phyloP scores from a whole-genome alignment of 768 basidiomycete species.

The Paxillus involutus region DNA sequence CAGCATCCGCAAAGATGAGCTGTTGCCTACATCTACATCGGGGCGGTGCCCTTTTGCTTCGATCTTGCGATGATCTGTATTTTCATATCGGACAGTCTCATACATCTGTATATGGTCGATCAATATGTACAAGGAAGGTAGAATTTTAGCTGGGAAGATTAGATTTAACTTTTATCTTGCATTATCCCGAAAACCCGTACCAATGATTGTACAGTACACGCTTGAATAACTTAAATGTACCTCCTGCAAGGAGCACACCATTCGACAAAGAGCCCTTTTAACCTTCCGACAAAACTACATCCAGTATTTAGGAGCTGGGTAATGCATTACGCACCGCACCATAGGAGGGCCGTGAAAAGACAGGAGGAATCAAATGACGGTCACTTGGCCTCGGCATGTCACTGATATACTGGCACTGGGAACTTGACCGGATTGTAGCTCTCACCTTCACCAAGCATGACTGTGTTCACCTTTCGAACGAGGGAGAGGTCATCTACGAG shows the following conservation, averaged over 20 bases:
- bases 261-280: conserved; percentile 30
- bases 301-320: background rate
- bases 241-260: conserved; percentile 1
- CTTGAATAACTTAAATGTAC: background rate
- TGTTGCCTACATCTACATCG: background rate
- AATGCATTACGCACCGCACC: conserved; percentile 28
- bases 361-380: no score
- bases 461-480: no score
- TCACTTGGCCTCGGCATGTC: no score
- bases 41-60: conserved; percentile 1
- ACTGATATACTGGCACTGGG: no score
- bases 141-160: background rate
- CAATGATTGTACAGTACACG: conserved; percentile 1
- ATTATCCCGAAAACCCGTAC: no score
- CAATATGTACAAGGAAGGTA: background rate
- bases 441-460: no score
- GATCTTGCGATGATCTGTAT: conserved; percentile 8
- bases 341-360: no score
- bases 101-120: conserved; percentile 10
- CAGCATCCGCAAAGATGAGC: conserved; percentile 12
- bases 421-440: no score
- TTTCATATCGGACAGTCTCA: background rate
- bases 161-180: background rate
- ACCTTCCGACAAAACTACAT: conserved; percentile 2
- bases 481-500: no score